Evolutionary conservation across 345 rosid genomes (phyloP).

Genomic region (Salix caprea): DNA sequence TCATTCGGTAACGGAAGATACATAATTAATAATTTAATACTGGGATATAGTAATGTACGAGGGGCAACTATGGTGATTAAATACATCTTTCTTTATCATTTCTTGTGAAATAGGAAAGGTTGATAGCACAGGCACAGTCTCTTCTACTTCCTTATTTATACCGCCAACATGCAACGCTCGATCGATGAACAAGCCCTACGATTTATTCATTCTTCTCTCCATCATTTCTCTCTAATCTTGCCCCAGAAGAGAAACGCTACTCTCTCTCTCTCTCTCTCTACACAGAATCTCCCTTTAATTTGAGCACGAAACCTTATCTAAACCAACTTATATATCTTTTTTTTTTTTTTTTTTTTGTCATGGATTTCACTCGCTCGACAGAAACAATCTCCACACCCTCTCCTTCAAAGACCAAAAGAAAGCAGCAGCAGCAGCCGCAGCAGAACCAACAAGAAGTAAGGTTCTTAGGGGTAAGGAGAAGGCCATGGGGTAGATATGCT

Average conservation of each 20-base stretch:
- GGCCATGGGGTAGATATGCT: conserved; percentile 97
- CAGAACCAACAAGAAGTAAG: conserved; percentile 37
- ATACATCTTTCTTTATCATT: background rate
- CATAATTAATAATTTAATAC: background rate
- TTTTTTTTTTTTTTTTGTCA: background rate
- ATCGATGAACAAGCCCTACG: conserved; percentile 12
- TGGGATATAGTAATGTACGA: background rate
- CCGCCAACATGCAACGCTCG: conserved; percentile 18
- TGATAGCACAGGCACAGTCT: background rate
- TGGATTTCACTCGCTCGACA: conserved; percentile 34
- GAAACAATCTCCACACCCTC: conserved; percentile 39
- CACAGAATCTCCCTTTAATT: background rate
- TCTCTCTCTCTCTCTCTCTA: background rate
- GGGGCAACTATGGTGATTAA: conserved; percentile 10
- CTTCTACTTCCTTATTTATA: conserved; percentile 28
- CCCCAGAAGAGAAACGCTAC: background rate
- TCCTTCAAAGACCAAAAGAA: conserved; percentile 52
- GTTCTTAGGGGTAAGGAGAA: conserved; percentile 83
- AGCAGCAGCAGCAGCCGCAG: conserved; percentile 21
- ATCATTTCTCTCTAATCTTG: background rate
- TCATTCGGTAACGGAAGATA: background rate
- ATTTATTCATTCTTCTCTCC: conserved; percentile 10
- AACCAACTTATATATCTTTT: background rate
- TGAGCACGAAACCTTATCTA: background rate
- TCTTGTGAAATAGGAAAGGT: background rate